Percentiles rank a stretch among this genome's conserved stretches.
Conservation (phyloP, 2,329 filamentous ascomycete species). For the Didymosphaeria variabile region DNA sequence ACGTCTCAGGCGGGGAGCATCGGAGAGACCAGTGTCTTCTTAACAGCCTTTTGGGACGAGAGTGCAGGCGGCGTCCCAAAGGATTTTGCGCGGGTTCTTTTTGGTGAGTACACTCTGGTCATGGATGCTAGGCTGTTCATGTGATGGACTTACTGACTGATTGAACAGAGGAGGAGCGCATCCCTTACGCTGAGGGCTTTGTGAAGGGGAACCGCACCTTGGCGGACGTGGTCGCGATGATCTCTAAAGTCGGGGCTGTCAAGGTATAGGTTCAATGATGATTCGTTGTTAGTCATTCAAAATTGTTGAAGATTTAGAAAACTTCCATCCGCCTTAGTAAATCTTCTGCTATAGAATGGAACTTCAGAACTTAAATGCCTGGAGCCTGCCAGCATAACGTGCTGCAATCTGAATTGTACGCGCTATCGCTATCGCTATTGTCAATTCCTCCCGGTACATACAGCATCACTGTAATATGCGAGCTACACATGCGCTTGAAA, state of each 20-base stretch:
- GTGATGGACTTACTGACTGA: background rate
- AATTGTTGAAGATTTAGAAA: no score
- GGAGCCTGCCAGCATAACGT: no score
- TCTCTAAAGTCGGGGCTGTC: background rate
- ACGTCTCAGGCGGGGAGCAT: background rate
- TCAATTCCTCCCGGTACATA: no score
- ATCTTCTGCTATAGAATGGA: no score
- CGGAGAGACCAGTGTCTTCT: background rate
- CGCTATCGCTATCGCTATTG: no score
- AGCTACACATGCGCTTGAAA: no score
- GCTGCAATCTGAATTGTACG: no score
- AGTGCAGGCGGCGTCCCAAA: background rate
- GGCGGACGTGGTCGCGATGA: background rate
- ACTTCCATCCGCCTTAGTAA: no score
- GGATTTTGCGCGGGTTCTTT: background rate
- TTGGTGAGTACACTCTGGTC: background rate
- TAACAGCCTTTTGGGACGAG: background rate
- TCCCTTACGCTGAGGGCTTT: background rate
- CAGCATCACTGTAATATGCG: no score
- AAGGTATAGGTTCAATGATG: background rate
- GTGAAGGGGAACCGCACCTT: background rate
- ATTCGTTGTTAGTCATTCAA: no score
- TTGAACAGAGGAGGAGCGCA: background rate
- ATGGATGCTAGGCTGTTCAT: background rate
- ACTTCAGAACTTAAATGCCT: no score